Conservation (phyloP, 2,329 filamentous ascomycete species). For the Apiospora kogelbergensis region DNA sequence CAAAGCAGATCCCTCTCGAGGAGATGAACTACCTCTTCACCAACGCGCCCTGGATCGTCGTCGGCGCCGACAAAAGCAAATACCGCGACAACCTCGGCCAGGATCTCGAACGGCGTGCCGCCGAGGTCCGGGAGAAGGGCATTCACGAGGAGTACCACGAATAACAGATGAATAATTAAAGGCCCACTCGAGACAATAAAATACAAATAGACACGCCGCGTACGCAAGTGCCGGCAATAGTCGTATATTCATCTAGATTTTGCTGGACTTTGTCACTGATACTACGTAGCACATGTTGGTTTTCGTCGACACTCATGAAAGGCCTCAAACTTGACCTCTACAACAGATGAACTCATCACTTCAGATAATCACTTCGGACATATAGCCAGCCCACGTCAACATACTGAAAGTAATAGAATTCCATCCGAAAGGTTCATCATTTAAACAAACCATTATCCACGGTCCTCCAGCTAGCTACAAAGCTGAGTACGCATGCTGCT, state of each 20-base stretch:
- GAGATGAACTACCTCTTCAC: conserved; percentile 67
- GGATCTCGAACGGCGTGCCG: conserved; percentile 58
- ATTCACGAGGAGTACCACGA: conserved; percentile 9
- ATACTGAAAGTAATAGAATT: background rate
- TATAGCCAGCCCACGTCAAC: background rate
- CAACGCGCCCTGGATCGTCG: conserved; percentile 62
- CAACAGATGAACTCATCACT: too few relatives aligned
- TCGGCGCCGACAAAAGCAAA: conserved; percentile 52
- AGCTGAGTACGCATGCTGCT: background rate
- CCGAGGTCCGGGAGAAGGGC: conserved; percentile 56
- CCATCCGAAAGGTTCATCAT: background rate
- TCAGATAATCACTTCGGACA: background rate
- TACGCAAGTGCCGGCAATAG: too few relatives aligned
- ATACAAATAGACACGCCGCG: background rate
- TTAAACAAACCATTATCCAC: background rate
- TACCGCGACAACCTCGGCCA: conserved; percentile 44
- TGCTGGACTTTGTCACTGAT: too few relatives aligned
- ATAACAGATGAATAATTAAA: background rate
- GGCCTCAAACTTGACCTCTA: too few relatives aligned
- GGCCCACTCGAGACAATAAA: too few relatives aligned
- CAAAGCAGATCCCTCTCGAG: conserved; percentile 60
- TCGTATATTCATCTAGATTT: too few relatives aligned
- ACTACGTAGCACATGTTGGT: too few relatives aligned
- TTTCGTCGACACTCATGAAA: too few relatives aligned
- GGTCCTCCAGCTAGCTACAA: background rate